Percentiles rank a stretch among this genome's conserved stretches.
Conservation (phyloP, 441 rosid genomes). For the Geranium incanum region DNA sequence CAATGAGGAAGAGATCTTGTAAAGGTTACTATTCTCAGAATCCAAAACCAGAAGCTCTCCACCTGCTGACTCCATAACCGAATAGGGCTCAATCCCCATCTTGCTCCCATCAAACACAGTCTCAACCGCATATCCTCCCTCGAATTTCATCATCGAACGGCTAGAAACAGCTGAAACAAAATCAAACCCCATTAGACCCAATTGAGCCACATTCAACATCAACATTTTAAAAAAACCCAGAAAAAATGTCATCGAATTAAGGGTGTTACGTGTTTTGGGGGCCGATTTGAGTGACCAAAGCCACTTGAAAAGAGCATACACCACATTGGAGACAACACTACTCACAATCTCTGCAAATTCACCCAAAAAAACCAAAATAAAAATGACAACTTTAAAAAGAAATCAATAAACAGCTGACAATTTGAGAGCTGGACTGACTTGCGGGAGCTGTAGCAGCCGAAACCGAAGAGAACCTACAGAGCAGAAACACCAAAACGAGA, state of each 20-base stretch:
- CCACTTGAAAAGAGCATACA: conserved; percentile 56
- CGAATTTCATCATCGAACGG: conserved; percentile 65
- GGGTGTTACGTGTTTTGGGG: conserved; percentile 37
- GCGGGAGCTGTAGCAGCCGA: conserved; percentile 62
- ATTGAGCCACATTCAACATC: not conserved
- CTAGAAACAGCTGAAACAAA: conserved; percentile 40
- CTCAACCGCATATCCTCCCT: conserved; percentile 64
- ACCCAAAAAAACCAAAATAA: not conserved
- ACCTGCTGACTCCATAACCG: conserved; percentile 41
- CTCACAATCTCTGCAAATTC: conserved; percentile 42
- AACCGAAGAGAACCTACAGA: conserved; percentile 54
- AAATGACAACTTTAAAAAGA: not conserved
- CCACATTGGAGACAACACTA: conserved; percentile 53
- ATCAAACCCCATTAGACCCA: conserved; percentile 12
- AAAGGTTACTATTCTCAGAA: conserved; percentile 52
- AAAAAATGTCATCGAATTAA: not conserved
- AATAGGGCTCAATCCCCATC: conserved; percentile 56
- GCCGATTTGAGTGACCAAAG: conserved; percentile 53
- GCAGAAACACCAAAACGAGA: conserved; percentile 39
- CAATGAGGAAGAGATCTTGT: conserved; percentile 57
- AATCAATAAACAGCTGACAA: not conserved
- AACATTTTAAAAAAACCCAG: too few relatives aligned
- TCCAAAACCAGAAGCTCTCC: conserved; percentile 63
- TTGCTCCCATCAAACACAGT: conserved; percentile 71
- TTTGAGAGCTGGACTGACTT: conserved; percentile 35